Evolutionary conservation across 1,284 basidiomycete species (phyloP).

Genomic region (Sporisorium exsertum): DNA sequence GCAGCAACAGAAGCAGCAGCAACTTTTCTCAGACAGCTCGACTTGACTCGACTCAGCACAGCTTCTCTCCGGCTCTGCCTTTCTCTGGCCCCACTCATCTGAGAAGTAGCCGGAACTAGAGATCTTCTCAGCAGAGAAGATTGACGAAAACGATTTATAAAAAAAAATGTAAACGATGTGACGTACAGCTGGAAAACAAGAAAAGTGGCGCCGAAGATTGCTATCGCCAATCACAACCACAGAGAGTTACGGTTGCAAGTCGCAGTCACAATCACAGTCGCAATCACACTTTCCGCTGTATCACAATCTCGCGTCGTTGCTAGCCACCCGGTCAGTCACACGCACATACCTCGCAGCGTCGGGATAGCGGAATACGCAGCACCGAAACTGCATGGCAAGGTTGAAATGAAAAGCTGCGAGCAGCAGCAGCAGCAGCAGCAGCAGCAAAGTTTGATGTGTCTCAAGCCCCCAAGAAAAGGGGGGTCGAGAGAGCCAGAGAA

Average conservation of each 20-base stretch:
- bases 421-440: background rate
- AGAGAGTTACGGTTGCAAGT: background rate
- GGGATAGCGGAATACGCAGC: background rate
- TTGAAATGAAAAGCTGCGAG: constrained; percentile 3
- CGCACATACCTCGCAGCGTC: background rate
- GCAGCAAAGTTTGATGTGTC: no score
- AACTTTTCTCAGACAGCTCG: background rate
- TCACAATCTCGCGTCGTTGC: background rate
- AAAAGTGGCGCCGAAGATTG: background rate
- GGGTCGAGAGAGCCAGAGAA: background rate
- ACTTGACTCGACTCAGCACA: background rate
- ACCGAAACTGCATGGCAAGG: background rate
- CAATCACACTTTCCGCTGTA: background rate
- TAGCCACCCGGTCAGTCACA: background rate
- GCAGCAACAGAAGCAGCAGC: background rate
- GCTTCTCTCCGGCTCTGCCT: background rate
- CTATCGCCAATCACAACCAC: constrained; percentile 11
- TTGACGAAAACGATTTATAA: background rate
- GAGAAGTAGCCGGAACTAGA: background rate
- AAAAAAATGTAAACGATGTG: background rate
- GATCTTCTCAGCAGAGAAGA: background rate
- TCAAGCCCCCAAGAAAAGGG: background rate
- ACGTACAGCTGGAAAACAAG: background rate
- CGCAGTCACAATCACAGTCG: constrained; percentile 1
- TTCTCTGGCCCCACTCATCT: no score